A percentile compares a stretch with the other conserved stretches of the same genome.
These are phyloP conservation scores for Panaeolus cyanescens DNA, from an alignment of 768 basidiomycete genomes.

Conservation along the genomic window DNA sequence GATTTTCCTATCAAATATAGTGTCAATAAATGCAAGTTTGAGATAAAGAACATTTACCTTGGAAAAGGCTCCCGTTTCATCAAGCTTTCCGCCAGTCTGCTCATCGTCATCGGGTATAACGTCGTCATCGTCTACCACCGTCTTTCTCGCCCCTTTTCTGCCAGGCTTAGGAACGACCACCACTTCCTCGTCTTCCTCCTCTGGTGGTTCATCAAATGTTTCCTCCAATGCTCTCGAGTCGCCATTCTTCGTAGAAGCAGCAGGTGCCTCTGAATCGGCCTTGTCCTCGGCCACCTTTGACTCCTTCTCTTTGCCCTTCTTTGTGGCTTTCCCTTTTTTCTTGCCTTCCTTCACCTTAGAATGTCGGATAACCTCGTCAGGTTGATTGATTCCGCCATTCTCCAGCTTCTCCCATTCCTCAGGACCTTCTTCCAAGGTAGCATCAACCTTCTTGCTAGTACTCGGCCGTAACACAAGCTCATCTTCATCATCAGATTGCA, in stretches of 20 bases:
- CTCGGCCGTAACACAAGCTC: not conserved
- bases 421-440: conserved; percentile 20
- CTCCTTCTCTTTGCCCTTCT: conserved; percentile 25
- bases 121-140: not conserved
- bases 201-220: not conserved
- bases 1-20: conserved; percentile 28
- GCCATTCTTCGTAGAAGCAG: not conserved
- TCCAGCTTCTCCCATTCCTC: not conserved
- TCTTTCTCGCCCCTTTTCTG: not conserved
- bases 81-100: not conserved
- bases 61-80: conserved; percentile 10
- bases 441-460: conserved; percentile 19
- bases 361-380: conserved; percentile 3
- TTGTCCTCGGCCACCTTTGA: conserved; percentile 8
- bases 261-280: conserved; percentile 8
- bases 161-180: not conserved
- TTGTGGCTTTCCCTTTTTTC: conserved; percentile 21
- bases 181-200: conserved; percentile 1
- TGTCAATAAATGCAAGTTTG: not conserved
- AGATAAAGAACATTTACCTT: conserved; percentile 18
- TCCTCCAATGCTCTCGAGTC: not conserved
- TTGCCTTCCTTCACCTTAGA: conserved; percentile 17
- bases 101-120: not conserved
- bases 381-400: not conserved
- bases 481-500: conserved; percentile 22